phyloP scores from a whole-genome alignment of 139 green algal genomes.

The Chlorella sp. region DNA sequence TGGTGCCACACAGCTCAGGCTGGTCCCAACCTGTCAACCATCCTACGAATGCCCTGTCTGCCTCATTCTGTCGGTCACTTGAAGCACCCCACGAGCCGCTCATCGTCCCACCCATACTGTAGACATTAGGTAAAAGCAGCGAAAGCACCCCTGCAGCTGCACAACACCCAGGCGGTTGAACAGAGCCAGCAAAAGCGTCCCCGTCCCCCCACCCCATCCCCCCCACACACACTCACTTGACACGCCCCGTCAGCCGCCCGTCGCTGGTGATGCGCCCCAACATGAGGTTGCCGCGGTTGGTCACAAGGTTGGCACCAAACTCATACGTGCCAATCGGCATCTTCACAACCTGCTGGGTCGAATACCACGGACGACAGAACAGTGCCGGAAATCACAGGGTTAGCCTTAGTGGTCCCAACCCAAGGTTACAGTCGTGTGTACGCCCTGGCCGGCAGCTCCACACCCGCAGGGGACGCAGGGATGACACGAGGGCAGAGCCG shows the following conservation, averaged over 20 bases:
- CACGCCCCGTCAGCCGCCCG: slow-evolving; percentile 79
- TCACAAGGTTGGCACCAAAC: slow-evolving; percentile 98
- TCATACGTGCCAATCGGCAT: slow-evolving; percentile 92
- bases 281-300: slow-evolving; percentile 79
- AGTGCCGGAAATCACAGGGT: background rate
- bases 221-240: slow-evolving; percentile 68
- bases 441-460: background rate
- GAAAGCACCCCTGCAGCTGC: too few relatives aligned
- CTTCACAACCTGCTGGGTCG: slow-evolving; percentile 73
- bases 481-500: too few relatives aligned
- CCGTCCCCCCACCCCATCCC: background rate
- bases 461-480: too few relatives aligned
- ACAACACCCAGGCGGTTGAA: too few relatives aligned
- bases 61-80: too few relatives aligned
- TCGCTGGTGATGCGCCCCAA: slow-evolving; percentile 93
- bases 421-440: background rate
- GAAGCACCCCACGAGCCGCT: too few relatives aligned
- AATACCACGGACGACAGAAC: background rate
- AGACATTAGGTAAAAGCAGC: too few relatives aligned
- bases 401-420: background rate
- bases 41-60: too few relatives aligned
- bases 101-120: too few relatives aligned
- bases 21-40: too few relatives aligned
- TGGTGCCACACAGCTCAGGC: too few relatives aligned
- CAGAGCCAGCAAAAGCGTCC: too few relatives aligned